These are phyloP conservation scores for Tilletia caries DNA, from an alignment of 1,284 basidiomycete genomes.

Conservation along the genomic window DNA sequence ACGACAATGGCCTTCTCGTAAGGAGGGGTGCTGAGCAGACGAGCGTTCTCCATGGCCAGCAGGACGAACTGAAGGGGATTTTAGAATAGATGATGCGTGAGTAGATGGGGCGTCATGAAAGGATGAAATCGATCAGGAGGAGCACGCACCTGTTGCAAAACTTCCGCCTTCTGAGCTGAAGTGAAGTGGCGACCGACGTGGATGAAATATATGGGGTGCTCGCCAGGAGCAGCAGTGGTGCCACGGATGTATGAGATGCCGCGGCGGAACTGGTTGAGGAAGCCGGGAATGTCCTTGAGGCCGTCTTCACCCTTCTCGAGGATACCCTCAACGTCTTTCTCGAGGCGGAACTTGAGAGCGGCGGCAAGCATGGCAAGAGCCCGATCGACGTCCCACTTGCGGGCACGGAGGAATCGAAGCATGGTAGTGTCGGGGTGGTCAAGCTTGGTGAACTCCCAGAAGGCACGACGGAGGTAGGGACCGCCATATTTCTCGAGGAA, in stretches of 20 bases:
- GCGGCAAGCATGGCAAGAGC: constrained; percentile 52
- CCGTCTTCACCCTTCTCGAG: constrained; percentile 51
- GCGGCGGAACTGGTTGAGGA: constrained; percentile 52
- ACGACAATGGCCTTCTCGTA: constrained; percentile 49
- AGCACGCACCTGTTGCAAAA: constrained; percentile 38
- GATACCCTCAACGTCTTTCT: constrained; percentile 49
- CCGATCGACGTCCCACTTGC: constrained; percentile 53
- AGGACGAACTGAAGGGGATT: constrained; percentile 45
- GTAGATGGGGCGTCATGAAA: no score
- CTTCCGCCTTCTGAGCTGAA: constrained; percentile 50
- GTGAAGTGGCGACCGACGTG: constrained; percentile 53
- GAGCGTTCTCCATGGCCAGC: constrained; percentile 50
- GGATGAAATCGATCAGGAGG: not conserved
- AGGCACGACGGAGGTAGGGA: constrained; percentile 38
- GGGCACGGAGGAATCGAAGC: constrained; percentile 53
- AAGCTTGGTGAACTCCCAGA: constrained; percentile 43
- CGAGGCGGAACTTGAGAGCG: constrained; percentile 53
- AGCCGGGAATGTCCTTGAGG: constrained; percentile 50
- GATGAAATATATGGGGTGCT: constrained; percentile 53
- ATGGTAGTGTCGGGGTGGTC: constrained; percentile 50
- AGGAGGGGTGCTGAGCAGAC: constrained; percentile 47
- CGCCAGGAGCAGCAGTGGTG: constrained; percentile 40
- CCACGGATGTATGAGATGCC: constrained; percentile 55
- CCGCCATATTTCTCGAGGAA: constrained; percentile 52
- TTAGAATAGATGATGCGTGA: not conserved